These are phyloP conservation scores for Sarocladium brachiariae DNA, from an alignment of 2,329 filamentous ascomycete genomes.

Conservation along the genomic window DNA sequence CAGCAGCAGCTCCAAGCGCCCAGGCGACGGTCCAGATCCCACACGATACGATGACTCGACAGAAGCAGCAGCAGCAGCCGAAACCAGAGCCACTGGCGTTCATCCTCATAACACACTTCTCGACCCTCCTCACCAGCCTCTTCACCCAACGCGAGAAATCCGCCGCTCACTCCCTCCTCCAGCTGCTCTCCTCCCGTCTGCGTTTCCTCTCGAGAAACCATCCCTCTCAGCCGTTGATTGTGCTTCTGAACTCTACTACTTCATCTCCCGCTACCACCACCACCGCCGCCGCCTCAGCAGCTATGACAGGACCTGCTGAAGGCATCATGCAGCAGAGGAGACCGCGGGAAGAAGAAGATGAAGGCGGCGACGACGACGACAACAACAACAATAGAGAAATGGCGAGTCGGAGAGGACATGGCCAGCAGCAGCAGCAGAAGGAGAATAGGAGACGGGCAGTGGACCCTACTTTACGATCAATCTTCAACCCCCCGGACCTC, in stretches of 20 bases:
- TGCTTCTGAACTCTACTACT: conserved; percentile 48
- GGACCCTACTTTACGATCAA: conserved; percentile 42
- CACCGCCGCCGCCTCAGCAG: background rate
- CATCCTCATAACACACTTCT: conserved; percentile 50
- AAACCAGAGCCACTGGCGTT: conserved; percentile 30
- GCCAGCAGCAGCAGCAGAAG: conserved; percentile 7
- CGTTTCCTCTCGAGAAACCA: conserved; percentile 36
- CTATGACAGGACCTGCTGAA: too few species aligned
- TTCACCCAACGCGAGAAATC: conserved; percentile 42
- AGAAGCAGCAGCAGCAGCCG: background rate
- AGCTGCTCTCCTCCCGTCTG: conserved; percentile 40
- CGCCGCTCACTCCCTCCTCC: conserved; percentile 41
- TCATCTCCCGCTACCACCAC: conserved; percentile 10
- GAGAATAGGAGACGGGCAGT: conserved; percentile 12
- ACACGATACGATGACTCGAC: too few species aligned
- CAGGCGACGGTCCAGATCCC: background rate
- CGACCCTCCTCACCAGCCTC: conserved; percentile 41
- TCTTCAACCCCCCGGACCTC: conserved; percentile 33
- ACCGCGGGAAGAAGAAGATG: too few species aligned
- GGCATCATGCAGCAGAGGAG: too few species aligned
- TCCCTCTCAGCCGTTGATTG: conserved; percentile 37
- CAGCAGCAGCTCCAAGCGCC: background rate
- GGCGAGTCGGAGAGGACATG: too few species aligned
- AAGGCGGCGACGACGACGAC: too few species aligned
- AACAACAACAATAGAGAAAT: too few species aligned